These are phyloP conservation scores for Primulina tabacum DNA, from an alignment of 257 asterid species.

Conservation along the genomic window DNA sequence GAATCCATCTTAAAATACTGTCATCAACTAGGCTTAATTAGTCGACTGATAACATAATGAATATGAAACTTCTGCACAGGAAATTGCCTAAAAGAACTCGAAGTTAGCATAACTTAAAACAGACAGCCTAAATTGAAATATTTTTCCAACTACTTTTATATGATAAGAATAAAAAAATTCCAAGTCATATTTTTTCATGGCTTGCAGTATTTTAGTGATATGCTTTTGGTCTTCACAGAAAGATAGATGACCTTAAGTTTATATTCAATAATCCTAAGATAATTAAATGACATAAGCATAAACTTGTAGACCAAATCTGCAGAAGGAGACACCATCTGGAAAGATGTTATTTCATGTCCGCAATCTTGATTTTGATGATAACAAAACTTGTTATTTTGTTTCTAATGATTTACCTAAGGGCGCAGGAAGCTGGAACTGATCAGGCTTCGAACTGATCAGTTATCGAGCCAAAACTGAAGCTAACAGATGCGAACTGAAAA, in stretches of 20 bases:
- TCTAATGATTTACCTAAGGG: too few species aligned
- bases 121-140: neutral
- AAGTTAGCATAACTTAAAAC: neutral
- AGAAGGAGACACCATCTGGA: neutral
- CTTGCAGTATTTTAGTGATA: neutral
- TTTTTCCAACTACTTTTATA: neutral
- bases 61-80: neutral
- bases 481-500: too few species aligned
- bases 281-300: neutral
- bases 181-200: neutral
- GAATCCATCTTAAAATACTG: conserved; percentile 97
- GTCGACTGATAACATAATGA: conserved; percentile 1
- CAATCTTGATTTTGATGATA: too few species aligned
- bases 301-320: neutral
- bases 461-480: too few species aligned
- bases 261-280: neutral
- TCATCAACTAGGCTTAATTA: conserved; percentile 27
- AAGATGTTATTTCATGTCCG: too few species aligned
- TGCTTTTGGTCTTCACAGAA: neutral
- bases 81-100: neutral
- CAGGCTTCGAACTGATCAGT: too few species aligned
- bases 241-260: too few species aligned
- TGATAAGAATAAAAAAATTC: too few species aligned
- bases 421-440: too few species aligned
- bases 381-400: too few species aligned